Percentiles rank a stretch among this genome's conserved stretches.
phyloP scores from a whole-genome alignment of 371 early-diverging fungal genomes.

The Phascolomyces articulosus region DNA sequence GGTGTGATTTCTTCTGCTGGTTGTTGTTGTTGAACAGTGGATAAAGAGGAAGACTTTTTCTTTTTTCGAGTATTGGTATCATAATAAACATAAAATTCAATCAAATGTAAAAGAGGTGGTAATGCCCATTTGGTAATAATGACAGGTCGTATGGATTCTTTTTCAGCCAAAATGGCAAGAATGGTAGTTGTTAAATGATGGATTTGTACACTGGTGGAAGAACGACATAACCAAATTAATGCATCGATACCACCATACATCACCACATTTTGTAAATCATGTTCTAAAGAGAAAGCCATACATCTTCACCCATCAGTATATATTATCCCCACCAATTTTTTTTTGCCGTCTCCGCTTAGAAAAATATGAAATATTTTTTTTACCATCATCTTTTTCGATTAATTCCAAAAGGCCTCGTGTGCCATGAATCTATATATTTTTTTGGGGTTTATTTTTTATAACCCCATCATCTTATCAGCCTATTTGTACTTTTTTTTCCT shows the following conservation, averaged over 20 bases:
- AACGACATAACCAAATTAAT: constrained; percentile 57
- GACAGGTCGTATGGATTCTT: constrained; percentile 53
- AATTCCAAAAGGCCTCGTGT: constrained; percentile 65
- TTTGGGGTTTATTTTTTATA: background rate
- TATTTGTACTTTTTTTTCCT: too few relatives aligned
- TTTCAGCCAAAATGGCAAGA: constrained; percentile 51
- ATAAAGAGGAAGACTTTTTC: too few relatives aligned
- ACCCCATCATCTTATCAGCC: background rate
- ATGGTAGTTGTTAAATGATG: constrained; percentile 58
- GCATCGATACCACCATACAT: constrained; percentile 68
- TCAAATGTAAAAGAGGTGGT: constrained; percentile 41
- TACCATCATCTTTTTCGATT: constrained; percentile 60
- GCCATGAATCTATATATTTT: constrained; percentile 55
- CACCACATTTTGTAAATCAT: constrained; percentile 53
- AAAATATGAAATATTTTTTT: background rate
- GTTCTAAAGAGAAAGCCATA: constrained; percentile 41
- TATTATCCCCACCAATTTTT: background rate
- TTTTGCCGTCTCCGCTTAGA: background rate
- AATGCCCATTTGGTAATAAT: constrained; percentile 58
- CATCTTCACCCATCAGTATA: too few relatives aligned
- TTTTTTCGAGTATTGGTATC: constrained; percentile 11
- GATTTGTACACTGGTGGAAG: constrained; percentile 45
- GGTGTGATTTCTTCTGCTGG: background rate
- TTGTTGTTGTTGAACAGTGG: constrained; percentile 11
- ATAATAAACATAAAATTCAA: constrained; percentile 27